These are phyloP conservation scores for Euphorbia lathyris DNA, from an alignment of 345 rosid genomes.

Conservation along the genomic window DNA sequence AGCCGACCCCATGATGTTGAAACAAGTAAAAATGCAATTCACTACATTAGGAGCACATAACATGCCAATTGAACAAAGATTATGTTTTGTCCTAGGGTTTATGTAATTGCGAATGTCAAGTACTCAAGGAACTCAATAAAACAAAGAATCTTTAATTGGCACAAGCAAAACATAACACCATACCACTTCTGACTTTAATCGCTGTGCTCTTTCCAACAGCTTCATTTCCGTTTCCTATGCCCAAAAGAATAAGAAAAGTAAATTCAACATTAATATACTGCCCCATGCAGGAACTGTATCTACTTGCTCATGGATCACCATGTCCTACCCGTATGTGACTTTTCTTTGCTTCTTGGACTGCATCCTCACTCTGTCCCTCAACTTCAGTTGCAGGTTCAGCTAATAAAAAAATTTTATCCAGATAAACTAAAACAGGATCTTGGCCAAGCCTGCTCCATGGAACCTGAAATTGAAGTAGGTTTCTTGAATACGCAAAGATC, in stretches of 20 bases:
- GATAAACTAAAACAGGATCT: constrained; percentile 84
- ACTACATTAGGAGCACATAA: neutral
- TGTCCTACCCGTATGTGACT: constrained; percentile 74
- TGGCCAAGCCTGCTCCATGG: constrained; percentile 99
- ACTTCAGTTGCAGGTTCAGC: constrained; percentile 87
- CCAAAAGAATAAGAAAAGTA: constrained; percentile 17
- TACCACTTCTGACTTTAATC: constrained; percentile 80
- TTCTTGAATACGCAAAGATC: neutral
- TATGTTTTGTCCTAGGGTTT: neutral
- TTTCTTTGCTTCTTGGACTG: constrained; percentile 83
- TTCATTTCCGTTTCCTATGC: constrained; percentile 81
- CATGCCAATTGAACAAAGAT: neutral
- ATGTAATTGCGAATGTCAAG: neutral
- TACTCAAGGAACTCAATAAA: too few relatives aligned
- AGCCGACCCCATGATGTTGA: constrained; percentile 1
- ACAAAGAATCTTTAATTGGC: neutral
- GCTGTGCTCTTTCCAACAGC: constrained; percentile 65
- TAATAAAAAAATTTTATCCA: constrained; percentile 84
- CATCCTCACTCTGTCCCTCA: constrained; percentile 77
- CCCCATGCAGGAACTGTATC: constrained; percentile 7
- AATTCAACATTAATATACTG: constrained; percentile 20
- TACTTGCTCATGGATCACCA: constrained; percentile 17
- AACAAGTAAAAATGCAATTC: neutral
- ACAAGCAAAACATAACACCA: constrained; percentile 2
- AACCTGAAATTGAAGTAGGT: constrained; percentile 49